phyloP scores from a whole-genome alignment of 2,329 filamentous ascomycete species.

The Coleophoma crateriformis region DNA sequence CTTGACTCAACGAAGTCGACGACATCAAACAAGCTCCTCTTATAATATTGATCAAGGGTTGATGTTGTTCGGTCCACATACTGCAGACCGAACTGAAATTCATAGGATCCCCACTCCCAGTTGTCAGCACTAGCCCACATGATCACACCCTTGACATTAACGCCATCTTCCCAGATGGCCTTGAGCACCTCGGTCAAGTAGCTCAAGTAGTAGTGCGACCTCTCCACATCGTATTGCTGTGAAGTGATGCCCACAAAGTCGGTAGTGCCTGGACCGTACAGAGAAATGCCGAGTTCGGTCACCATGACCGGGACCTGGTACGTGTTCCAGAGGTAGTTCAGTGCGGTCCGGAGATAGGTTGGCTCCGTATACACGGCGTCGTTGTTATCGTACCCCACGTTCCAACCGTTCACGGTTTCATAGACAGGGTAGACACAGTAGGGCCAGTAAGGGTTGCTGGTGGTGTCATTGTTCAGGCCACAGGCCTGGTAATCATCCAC shows the following conservation, averaged over 20 bases:
- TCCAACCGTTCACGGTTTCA: background rate
- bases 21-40: constrained; percentile 51
- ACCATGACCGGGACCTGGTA: constrained; percentile 7
- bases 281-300: background rate
- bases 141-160: background rate
- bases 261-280: constrained; percentile 8
- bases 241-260: background rate
- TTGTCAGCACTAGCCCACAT: background rate
- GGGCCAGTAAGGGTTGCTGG: background rate
- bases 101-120: background rate
- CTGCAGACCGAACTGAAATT: background rate
- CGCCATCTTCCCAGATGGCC: background rate
- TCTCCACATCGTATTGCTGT: background rate
- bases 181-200: background rate
- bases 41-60: constrained; percentile 41
- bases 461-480: background rate
- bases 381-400: constrained; percentile 26
- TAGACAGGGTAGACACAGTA: background rate
- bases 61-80: constrained; percentile 12
- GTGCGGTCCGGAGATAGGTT: background rate
- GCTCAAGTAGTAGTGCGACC: background rate
- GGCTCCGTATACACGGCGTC: background rate
- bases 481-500: background rate
- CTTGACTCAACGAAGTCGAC: background rate
- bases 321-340: background rate